Conservation (phyloP, 306 rosid genomes). For the Prunus dulcis region DNA sequence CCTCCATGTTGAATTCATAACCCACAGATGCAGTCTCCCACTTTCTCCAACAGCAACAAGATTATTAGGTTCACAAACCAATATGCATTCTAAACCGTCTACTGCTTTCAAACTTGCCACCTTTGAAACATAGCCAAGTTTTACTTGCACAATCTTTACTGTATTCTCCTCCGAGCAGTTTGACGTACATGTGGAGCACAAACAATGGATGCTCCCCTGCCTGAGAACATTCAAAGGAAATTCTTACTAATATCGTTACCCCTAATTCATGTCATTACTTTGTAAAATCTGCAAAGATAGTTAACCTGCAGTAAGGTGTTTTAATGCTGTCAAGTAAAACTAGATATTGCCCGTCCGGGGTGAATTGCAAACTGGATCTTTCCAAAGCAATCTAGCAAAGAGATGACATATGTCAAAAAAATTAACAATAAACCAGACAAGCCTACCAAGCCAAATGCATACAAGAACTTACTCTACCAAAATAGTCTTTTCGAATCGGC, state of each 20-base stretch:
- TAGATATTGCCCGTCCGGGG: constrained; percentile 68
- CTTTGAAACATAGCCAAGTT: constrained; percentile 65
- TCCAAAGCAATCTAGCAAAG: constrained; percentile 53
- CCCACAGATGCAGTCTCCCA: constrained; percentile 84
- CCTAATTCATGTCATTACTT: constrained; percentile 12
- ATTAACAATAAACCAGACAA: constrained; percentile 2
- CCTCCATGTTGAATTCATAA: constrained; percentile 92
- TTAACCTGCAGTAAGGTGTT: constrained; percentile 83
- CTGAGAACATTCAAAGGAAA: constrained; percentile 36
- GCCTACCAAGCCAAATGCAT: neutral
- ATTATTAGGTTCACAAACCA: constrained; percentile 73
- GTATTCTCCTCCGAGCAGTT: constrained; percentile 46
- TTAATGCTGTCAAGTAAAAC: constrained; percentile 67
- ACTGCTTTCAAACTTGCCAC: constrained; percentile 52
- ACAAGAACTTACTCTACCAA: constrained; percentile 54
- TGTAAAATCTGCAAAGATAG: constrained; percentile 26
- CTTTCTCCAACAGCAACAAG: constrained; percentile 79
- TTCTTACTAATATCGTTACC: constrained; percentile 14
- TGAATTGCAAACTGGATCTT: constrained; percentile 61
- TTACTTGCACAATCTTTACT: constrained; percentile 74
- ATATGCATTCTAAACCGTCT: constrained; percentile 44
- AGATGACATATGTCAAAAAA: constrained; percentile 5
- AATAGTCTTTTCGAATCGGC: constrained; percentile 48
- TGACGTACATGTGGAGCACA: constrained; percentile 71
- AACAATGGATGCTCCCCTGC: constrained; percentile 56